Evolutionary conservation across 169 alveolate genomes (phyloP).

Genomic region (Eimeria falciformis): DNA sequence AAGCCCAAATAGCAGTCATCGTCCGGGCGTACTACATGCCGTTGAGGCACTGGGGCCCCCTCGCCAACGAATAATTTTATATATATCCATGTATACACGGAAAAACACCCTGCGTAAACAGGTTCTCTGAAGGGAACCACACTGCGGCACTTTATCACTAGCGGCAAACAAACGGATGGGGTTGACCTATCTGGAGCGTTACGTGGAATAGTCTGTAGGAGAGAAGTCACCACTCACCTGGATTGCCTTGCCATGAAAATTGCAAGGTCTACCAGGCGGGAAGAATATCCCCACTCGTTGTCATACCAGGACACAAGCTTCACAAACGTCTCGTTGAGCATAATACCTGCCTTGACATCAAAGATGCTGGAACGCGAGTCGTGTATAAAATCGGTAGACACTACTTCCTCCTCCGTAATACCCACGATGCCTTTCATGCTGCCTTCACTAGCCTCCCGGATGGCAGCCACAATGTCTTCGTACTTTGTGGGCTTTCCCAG

Average conservation of each 20-base stretch:
- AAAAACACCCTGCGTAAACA: too few species aligned
- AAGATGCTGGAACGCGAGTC: constrained; percentile 96
- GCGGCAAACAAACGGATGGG: too few species aligned
- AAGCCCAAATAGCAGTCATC: too few species aligned
- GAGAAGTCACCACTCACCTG: background rate
- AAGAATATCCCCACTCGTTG: constrained; percentile 98
- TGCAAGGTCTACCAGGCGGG: constrained; percentile 88
- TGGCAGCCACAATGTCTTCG: constrained; percentile 94
- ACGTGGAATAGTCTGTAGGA: too few species aligned
- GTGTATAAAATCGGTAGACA: constrained; percentile 96
- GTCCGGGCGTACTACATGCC: too few species aligned
- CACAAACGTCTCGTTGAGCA: constrained; percentile 96
- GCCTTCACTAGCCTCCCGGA: constrained; percentile 95
- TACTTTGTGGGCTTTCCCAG: constrained; percentile 96
- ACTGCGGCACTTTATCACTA: too few species aligned
- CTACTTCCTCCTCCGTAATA: constrained; percentile 96
- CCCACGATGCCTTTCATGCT: constrained; percentile 93
- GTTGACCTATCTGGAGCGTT: too few species aligned
- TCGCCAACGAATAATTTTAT: too few species aligned
- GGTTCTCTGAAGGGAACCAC: too few species aligned
- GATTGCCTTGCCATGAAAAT: background rate
- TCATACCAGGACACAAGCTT: constrained; percentile 99
- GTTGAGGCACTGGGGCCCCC: too few species aligned
- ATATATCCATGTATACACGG: too few species aligned
- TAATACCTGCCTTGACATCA: constrained; percentile 98